Percentiles rank a stretch among this genome's conserved stretches.
Conservation (phyloP, 2,329 filamentous ascomycete genomes). For the Cercospora sp. region DNA sequence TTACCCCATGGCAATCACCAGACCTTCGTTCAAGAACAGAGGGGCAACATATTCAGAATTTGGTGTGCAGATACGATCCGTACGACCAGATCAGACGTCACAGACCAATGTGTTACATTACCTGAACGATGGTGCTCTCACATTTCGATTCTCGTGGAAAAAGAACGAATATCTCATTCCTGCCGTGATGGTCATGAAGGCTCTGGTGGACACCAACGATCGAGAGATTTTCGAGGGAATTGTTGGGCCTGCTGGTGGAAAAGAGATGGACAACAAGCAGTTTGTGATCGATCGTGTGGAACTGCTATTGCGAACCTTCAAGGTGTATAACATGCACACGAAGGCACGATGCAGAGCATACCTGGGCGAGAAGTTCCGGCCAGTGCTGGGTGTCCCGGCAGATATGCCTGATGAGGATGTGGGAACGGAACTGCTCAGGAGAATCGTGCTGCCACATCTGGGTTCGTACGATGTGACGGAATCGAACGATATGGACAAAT, state of each 20-base stretch:
- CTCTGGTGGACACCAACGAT: constrained; percentile 92
- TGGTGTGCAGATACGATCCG: constrained; percentile 87
- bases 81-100: constrained; percentile 95
- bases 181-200: constrained; percentile 95
- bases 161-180: constrained; percentile 97
- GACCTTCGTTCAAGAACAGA: constrained; percentile 84
- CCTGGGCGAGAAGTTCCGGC: constrained; percentile 85
- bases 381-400: constrained; percentile 79
- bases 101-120: constrained; percentile 98
- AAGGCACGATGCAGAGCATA: constrained; percentile 80
- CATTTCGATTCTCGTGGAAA: constrained; percentile 95
- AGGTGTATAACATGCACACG: constrained; percentile 81
- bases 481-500: constrained; percentile 85
- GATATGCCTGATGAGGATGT: constrained; percentile 86
- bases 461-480: constrained; percentile 83
- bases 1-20: constrained; percentile 90
- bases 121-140: constrained; percentile 91
- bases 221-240: constrained; percentile 94
- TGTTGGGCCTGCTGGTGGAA: constrained; percentile 73
- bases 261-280: constrained; percentile 76
- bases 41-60: constrained; percentile 84
- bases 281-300: constrained; percentile 95
- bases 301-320: constrained; percentile 88
- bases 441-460: constrained; percentile 87
- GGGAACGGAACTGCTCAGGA: constrained; percentile 86